phyloP scores from a whole-genome alignment of 164 flowering plant species.

The Houttuynia cordata region DNA sequence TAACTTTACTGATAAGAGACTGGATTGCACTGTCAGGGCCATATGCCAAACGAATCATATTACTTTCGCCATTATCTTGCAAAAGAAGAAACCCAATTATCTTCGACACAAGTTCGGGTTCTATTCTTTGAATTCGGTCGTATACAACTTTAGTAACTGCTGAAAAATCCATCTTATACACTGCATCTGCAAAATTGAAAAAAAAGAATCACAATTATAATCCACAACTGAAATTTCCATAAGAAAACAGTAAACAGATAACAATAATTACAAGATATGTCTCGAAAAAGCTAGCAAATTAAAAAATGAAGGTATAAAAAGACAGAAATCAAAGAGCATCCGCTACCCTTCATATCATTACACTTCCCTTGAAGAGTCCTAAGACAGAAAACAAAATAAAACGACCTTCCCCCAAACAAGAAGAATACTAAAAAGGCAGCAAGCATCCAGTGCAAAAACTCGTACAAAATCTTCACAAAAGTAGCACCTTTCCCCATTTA shows the following conservation, averaged over 20 bases:
- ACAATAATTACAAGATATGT: background rate
- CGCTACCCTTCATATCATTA: too few species aligned
- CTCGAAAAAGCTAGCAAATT: too few species aligned
- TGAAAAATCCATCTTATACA: slow-evolving; percentile 44
- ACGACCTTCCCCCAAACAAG: too few species aligned
- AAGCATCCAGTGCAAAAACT: too few species aligned
- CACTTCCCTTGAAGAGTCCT: too few species aligned
- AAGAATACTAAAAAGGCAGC: too few species aligned
- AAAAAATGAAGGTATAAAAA: too few species aligned
- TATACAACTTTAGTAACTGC: slow-evolving; percentile 57
- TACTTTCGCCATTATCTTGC: slow-evolving; percentile 39
- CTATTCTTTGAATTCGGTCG: slow-evolving; percentile 38
- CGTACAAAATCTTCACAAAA: background rate
- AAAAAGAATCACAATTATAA: background rate
- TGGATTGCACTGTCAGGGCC: slow-evolving; percentile 45
- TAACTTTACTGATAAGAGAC: slow-evolving; percentile 29
- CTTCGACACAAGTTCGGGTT: slow-evolving; percentile 52
- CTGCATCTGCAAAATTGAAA: slow-evolving; percentile 12
- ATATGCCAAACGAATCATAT: slow-evolving; percentile 57
- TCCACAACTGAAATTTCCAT: too few species aligned
- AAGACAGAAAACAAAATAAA: too few species aligned
- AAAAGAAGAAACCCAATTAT: slow-evolving; percentile 56
- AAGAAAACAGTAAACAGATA: too few species aligned
- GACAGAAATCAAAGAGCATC: too few species aligned
- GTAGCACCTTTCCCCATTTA: background rate